Conservation (phyloP, 2,329 filamentous ascomycete genomes). For the Fusarium guadeloupense region DNA sequence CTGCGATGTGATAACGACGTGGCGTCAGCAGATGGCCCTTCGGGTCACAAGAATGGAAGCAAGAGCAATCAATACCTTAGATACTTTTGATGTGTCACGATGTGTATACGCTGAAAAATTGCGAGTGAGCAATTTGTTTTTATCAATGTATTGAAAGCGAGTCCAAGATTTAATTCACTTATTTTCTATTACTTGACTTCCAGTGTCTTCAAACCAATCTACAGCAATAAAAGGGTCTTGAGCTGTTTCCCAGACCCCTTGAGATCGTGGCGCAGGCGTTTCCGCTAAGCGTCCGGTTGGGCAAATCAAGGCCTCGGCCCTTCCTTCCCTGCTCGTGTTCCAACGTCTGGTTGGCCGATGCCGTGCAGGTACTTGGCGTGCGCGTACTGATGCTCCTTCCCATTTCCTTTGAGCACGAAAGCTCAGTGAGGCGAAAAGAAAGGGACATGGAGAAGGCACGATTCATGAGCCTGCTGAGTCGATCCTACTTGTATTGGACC, state of each 20-base stretch:
- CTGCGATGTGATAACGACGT: conserved; percentile 29
- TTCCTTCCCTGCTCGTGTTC: conserved; percentile 14
- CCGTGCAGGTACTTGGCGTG: conserved; percentile 14
- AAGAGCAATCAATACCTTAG: too few species aligned
- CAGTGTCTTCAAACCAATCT: not conserved
- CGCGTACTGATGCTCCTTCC: conserved; percentile 26
- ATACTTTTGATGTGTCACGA: too few species aligned
- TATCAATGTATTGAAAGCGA: too few species aligned
- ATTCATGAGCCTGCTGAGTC: conserved; percentile 12
- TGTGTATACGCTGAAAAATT: too few species aligned
- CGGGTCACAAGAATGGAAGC: not conserved
- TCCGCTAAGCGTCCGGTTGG: conserved; percentile 18
- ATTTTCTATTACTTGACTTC: too few species aligned
- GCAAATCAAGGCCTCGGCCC: conserved; percentile 14
- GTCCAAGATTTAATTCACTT: too few species aligned
- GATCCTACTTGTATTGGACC: conserved; percentile 2
- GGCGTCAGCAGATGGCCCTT: conserved; percentile 21
- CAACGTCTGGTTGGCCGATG: conserved; percentile 13
- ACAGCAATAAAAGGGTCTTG: not conserved
- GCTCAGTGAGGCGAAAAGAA: conserved; percentile 24
- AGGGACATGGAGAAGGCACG: conserved; percentile 8
- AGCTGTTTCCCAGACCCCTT: not conserved
- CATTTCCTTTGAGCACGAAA: conserved; percentile 11
- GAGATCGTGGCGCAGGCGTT: conserved; percentile 28
- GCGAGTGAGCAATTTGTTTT: too few species aligned